phyloP scores from a whole-genome alignment of 208 protist genomes.

The Trypanosoma vivax region DNA sequence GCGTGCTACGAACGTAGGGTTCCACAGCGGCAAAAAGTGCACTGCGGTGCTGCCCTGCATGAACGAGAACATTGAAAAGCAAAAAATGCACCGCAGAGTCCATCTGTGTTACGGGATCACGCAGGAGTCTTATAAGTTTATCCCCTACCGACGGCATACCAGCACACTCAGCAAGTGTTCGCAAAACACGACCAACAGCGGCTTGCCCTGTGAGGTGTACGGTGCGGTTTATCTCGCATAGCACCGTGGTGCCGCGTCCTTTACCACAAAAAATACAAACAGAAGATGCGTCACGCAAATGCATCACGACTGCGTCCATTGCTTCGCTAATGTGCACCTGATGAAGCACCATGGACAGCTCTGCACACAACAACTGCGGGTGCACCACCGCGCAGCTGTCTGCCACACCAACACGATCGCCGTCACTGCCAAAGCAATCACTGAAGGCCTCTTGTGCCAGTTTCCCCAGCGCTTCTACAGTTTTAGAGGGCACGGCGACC shows the following conservation, averaged over 20 bases:
- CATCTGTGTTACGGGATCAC: constrained; percentile 72
- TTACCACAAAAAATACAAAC: constrained; percentile 73
- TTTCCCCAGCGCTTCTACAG: constrained; percentile 83
- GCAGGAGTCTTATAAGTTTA: constrained; percentile 64
- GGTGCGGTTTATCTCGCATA: constrained; percentile 75
- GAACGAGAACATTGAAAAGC: constrained; percentile 72
- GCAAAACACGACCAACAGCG: constrained; percentile 63
- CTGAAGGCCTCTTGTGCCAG: constrained; percentile 74
- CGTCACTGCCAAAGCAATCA: constrained; percentile 22
- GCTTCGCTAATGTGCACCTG: constrained; percentile 77
- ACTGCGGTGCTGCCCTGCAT: constrained; percentile 84
- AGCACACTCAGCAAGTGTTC: constrained; percentile 80
- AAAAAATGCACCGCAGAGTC: constrained; percentile 76
- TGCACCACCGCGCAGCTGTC: constrained; percentile 27
- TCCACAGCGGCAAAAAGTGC: constrained; percentile 72
- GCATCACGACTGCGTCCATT: constrained; percentile 67
- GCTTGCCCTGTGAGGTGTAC: constrained; percentile 71
- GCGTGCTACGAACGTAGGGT: constrained; percentile 83
- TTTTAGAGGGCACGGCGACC: constrained; percentile 66
- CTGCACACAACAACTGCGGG: constrained; percentile 84
- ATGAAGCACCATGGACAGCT: constrained; percentile 88
- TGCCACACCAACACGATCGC: no score
- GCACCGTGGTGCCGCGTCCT: constrained; percentile 41
- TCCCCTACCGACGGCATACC: constrained; percentile 63
- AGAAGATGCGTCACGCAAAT: constrained; percentile 68